Evolutionary conservation across 1,139 yeast genomes (phyloP).

Genomic region (Taphrina deformans): DNA sequence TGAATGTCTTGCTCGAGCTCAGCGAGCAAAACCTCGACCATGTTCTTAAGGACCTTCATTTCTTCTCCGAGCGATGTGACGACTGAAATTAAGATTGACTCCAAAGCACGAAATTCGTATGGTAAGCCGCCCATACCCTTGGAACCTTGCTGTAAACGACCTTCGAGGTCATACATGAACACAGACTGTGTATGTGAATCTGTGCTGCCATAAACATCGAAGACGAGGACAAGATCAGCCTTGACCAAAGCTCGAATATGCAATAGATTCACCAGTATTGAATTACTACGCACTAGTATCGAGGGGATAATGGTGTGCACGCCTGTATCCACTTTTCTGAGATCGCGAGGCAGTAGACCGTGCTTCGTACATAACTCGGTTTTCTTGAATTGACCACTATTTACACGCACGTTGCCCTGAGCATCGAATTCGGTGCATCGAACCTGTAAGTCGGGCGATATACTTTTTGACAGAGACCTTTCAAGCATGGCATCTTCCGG

Average conservation of each 20-base stretch:
- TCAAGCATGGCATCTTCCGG: constrained; percentile 15
- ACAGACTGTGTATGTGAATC: constrained; percentile 67
- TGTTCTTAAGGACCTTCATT: constrained; percentile 67
- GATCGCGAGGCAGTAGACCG: constrained; percentile 75
- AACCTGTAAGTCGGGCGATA: constrained; percentile 40
- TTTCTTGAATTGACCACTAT: constrained; percentile 75
- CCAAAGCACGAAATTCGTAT: constrained; percentile 88
- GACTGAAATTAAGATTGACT: constrained; percentile 80
- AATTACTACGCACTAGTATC: constrained; percentile 71
- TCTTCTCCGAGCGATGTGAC: constrained; percentile 83
- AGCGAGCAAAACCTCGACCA: constrained; percentile 73
- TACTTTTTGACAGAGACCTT: constrained; percentile 20
- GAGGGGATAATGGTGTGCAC: constrained; percentile 87
- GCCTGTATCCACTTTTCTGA: constrained; percentile 84
- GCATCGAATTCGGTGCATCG: constrained; percentile 77
- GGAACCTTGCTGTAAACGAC: constrained; percentile 59
- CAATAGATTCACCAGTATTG: constrained; percentile 74
- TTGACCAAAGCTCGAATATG: constrained; percentile 87
- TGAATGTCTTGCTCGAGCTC: constrained; percentile 87
- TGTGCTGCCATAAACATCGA: constrained; percentile 67
- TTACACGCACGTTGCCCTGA: constrained; percentile 69
- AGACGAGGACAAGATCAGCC: constrained; percentile 75
- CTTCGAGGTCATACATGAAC: constrained; percentile 82
- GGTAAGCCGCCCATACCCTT: constrained; percentile 48
- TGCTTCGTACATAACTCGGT: constrained; percentile 72